A percentile compares a stretch with the other conserved stretches of the same genome.
Conservation (phyloP, 2,329 filamentous ascomycete genomes). For the Epichloe scottii region DNA sequence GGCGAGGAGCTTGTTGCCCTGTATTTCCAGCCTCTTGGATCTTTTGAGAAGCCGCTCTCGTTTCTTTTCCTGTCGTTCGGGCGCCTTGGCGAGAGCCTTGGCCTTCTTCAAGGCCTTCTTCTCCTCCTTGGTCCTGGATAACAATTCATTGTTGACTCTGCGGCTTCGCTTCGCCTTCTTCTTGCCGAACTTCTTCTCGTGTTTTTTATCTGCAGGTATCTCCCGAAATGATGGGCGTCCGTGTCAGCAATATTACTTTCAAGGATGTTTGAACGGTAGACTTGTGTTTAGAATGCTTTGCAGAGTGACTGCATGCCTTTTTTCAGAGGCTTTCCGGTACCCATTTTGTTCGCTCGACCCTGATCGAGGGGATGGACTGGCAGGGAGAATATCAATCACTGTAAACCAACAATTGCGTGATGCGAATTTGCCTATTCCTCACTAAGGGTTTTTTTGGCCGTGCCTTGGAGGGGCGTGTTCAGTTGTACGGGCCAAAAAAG, state of each 20-base stretch:
- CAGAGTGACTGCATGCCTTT: conserved; percentile 1
- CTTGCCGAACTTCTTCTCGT: not conserved
- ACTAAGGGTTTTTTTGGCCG: not conserved
- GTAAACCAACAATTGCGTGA: not conserved
- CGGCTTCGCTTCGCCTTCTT: conserved; percentile 1
- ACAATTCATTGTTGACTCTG: conserved; percentile 24
- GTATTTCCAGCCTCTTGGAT: conserved; percentile 25
- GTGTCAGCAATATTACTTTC: not conserved
- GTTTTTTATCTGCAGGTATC: not conserved
- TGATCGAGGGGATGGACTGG: not conserved
- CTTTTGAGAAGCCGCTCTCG: conserved; percentile 24
- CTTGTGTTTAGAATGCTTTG: too few species aligned
- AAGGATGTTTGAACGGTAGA: not conserved
- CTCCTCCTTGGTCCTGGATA: conserved; percentile 10
- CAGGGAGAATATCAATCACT: not conserved
- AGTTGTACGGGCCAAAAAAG: not conserved
- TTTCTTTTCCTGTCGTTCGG: conserved; percentile 25
- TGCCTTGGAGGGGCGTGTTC: not conserved
- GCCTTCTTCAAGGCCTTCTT: conserved; percentile 20
- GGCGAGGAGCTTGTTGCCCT: conserved; percentile 27
- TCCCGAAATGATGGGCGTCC: too few species aligned
- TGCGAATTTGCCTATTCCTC: not conserved
- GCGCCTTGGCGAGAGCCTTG: conserved; percentile 15
- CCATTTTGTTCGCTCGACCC: not conserved
- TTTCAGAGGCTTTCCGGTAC: not conserved